Percentiles rank a stretch among this genome's conserved stretches.
phyloP scores from a whole-genome alignment of 164 flowering plant species.

The Sextonia rubra region DNA sequence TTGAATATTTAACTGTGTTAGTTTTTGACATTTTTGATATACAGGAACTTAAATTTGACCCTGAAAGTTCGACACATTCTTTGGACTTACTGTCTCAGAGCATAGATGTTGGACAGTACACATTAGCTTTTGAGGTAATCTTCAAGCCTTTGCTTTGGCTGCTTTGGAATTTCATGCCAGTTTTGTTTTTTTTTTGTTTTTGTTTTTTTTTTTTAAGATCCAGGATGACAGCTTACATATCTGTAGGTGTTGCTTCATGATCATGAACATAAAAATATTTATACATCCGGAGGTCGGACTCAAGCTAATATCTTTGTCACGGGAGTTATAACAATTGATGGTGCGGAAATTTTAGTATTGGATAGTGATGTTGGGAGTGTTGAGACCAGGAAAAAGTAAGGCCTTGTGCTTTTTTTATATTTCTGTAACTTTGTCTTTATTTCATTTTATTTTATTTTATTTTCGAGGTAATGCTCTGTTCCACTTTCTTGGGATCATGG shows the following conservation, averaged over 20 bases:
- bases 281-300: constrained; percentile 67
- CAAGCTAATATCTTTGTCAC: constrained; percentile 54
- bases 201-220: constrained; percentile 9
- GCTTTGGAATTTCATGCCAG: background rate
- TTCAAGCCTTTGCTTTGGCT: constrained; percentile 2
- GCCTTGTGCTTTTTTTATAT: background rate
- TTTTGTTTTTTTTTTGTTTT: too few species aligned
- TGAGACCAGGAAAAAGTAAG: constrained; percentile 67
- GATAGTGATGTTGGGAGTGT: constrained; percentile 79
- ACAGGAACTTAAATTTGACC: constrained; percentile 76
- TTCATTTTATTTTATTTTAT: background rate
- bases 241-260: constrained; percentile 62
- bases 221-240: background rate
- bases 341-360: constrained; percentile 65
- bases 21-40: background rate
- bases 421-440: background rate
- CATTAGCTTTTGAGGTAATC: constrained; percentile 71
- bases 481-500: background rate
- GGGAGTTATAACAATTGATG: constrained; percentile 57
- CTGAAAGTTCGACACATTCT: constrained; percentile 39
- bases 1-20: background rate
- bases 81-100: constrained; percentile 51
- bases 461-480: background rate
- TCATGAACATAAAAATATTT: constrained; percentile 49
- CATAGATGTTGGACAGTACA: constrained; percentile 77